Base-by-base conservation (phyloP, 2,329 filamentous ascomycete genomes). In the Fusarium fujikuroi region DNA sequence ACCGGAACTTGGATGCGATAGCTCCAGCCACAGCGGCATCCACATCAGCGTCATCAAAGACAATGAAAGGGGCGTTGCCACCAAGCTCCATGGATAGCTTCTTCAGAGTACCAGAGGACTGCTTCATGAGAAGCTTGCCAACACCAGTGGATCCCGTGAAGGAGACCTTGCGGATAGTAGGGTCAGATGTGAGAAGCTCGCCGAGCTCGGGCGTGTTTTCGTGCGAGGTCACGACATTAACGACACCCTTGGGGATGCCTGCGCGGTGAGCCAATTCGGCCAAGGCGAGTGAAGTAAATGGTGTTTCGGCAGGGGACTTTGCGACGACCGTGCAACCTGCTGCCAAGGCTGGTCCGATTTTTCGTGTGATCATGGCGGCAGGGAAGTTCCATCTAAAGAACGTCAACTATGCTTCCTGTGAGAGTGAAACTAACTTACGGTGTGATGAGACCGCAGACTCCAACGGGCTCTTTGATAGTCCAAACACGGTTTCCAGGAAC, bases 311-410 rank as follows among this genome's bases (percentile, higher is more conserved):
- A 3, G 95, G 95, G 21, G 95, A 92, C 83, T 99, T 99, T 77
- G 91, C 92, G 4, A 98, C 95, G 5, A 97, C 93, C 1, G 95
- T 97, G 84, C 95, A 98, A 66, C 96, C 96, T n/a, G 95, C 95
- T 23, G 96, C 96, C 63, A 98, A 87, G 14, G 93, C 93, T 4
- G 93, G 90, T 4, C 89, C 91, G 57, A 91, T 87, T 81, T 93
- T 93, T 67, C 91, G 85, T 11, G 91, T 92, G 73, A 93, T 90
- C 92, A 94, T 94, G 56, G 92, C 92, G 6, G 91, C 90, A 18
- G 92, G 92, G 78, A 97, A 97, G 83, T 97, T 97, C 94, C 94
- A 96, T 63, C 87, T 88, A 40, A 21, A 23, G 14, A 18, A 12
- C 19, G 52, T 74, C n/a, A 72, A 36, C 8, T 36, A 19, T 16